Conservation (phyloP, 2,329 filamentous ascomycete genomes). For the Ophiostoma ips region DNA sequence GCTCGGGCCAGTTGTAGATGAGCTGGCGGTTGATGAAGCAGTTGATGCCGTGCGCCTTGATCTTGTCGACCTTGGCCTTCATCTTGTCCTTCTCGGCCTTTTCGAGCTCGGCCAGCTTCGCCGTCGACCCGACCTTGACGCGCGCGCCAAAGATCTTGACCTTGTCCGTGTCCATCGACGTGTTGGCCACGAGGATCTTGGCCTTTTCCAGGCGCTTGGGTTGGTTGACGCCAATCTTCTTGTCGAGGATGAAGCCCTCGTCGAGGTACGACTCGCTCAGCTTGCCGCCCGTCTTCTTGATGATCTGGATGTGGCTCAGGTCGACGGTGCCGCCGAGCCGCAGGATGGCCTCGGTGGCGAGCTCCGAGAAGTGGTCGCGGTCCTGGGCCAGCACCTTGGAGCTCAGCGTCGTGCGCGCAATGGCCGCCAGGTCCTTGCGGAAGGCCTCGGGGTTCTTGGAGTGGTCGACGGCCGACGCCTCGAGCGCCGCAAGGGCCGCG, state of each 20-base stretch:
- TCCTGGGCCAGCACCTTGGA: constrained; percentile 96
- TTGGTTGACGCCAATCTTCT: constrained; percentile 98
- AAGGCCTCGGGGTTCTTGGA: constrained; percentile 73
- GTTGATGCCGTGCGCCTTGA: constrained; percentile 98
- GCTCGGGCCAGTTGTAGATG: constrained; percentile 99
- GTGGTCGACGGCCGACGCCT: constrained; percentile 76
- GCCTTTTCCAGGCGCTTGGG: constrained; percentile 95
- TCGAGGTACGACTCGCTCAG: constrained; percentile 95
- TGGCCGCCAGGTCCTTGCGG: constrained; percentile 76
- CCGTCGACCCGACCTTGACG: constrained; percentile 91
- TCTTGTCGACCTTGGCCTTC: constrained; percentile 97
- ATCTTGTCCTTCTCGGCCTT: constrained; percentile 99
- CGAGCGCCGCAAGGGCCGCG: constrained; percentile 72
- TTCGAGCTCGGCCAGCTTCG: constrained; percentile 94
- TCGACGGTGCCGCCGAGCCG: constrained; percentile 83
- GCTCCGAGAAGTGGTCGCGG: constrained; percentile 74
- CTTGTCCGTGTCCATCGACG: constrained; percentile 98
- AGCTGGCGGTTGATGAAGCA: constrained; percentile 99
- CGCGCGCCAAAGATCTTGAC: constrained; percentile 98
- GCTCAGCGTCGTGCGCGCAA: constrained; percentile 88
- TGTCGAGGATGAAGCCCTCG: constrained; percentile 96
- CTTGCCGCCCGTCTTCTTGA: constrained; percentile 98
- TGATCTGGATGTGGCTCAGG: constrained; percentile 95
- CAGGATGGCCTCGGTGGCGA: constrained; percentile 84
- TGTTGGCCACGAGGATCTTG: constrained; percentile 96